Base-by-base conservation (phyloP, 1,139 yeast genomes). In the Taphrina pruni region DNA sequence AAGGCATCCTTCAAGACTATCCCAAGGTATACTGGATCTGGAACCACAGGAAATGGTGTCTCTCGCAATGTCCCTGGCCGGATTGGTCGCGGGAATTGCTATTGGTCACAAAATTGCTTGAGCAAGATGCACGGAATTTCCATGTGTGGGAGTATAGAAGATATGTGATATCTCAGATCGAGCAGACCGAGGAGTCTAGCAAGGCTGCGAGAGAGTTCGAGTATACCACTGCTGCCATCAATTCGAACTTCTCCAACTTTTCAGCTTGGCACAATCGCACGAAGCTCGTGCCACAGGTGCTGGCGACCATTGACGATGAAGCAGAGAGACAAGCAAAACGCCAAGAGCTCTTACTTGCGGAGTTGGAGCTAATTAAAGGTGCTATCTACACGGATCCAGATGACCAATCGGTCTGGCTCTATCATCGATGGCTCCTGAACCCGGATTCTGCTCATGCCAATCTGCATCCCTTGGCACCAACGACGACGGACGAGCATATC, bases 21-120 rank as follows among this genome's bases (percentile, higher is more conserved):
- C 99, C 99, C 1, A 94, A 94, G 77, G 90, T 93, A 50, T 94
- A 94, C 77, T 93, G 98, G 97, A 88, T 94, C 21, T 94, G 98
- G 97, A 89, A 88, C 75, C 98, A 94, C 77, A 83, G 99, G 43
- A 80, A 85, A 26, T 94, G 99, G 99, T 85, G 90, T 66, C 79
- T 94, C 54, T 82, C 84, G 68, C 81, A 82, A 71, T 80, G 86
- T 62, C 86, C 88, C 6, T 50, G 60, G 57, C 83, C 85, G 4
- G 80, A 88, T 69, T 92, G 96, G 96, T 77, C 81, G 14, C 79
- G 78, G 61, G 99, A 94, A 76, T 79, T 94, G 73, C 82, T 78
- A 0, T 82, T 91, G 9, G 93, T 90, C 1, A 85, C 85, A 66
- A 87, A 86, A 75, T 80, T 94, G 75, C 81, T 94, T 69, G 84